Conservation (phyloP, 1,284 basidiomycete species). For the Agaricales sp. region DNA sequence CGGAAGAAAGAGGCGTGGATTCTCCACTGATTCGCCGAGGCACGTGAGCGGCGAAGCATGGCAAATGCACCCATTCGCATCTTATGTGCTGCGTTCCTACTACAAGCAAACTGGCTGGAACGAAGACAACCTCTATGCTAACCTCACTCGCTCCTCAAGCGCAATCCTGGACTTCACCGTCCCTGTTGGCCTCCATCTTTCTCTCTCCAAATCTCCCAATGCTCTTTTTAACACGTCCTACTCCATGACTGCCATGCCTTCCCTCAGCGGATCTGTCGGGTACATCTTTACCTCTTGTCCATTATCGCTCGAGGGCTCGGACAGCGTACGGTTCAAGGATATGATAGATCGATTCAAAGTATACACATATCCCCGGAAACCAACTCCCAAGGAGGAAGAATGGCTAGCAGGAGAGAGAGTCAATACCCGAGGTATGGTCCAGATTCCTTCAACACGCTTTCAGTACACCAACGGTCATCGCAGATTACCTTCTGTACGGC, state of each 20-base stretch:
- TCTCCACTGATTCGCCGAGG: not conserved
- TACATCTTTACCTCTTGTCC: constrained; percentile 89
- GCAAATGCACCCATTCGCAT: constrained; percentile 73
- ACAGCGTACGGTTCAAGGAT: constrained; percentile 76
- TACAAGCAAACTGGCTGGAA: constrained; percentile 92
- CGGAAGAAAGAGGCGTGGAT: constrained; percentile 2
- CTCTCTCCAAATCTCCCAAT: constrained; percentile 85
- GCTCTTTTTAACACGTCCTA: constrained; percentile 86
- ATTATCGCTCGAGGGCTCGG: constrained; percentile 61
- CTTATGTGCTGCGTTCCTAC: constrained; percentile 84
- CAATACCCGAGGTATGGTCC: constrained; percentile 61
- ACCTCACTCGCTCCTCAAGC: constrained; percentile 82
- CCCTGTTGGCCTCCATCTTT: constrained; percentile 69
- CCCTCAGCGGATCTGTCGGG: constrained; percentile 84
- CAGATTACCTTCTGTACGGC: constrained; percentile 89
- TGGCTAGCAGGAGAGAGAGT: constrained; percentile 73
- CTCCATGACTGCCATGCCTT: constrained; percentile 85
- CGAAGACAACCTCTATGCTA: constrained; percentile 89
- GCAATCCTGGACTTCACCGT: constrained; percentile 81
- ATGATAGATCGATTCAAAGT: constrained; percentile 81
- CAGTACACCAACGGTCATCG: too few relatives aligned
- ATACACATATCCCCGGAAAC: constrained; percentile 66
- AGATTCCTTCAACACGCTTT: not conserved
- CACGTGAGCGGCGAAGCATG: not conserved
- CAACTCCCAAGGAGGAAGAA: constrained; percentile 66